Evolutionary conservation across 768 basidiomycete genomes (phyloP).

Genomic region (Lentinus brumalis): DNA sequence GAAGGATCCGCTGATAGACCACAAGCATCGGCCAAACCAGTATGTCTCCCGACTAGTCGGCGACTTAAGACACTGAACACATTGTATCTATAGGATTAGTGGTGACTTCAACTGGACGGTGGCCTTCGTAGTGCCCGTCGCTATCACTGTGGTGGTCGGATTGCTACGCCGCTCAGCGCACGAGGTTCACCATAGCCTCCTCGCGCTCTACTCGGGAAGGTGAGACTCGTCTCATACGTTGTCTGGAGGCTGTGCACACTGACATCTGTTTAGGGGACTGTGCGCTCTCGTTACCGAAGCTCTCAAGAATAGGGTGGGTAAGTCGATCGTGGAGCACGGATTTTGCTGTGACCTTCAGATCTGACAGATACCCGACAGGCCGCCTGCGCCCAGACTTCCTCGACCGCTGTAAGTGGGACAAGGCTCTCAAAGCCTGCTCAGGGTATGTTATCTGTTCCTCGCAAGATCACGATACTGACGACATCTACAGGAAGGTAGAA

Average conservation of each 20-base stretch:
- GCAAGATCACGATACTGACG: no score
- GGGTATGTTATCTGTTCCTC: constrained; percentile 41
- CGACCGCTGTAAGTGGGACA: constrained; percentile 63
- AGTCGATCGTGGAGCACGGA: constrained; percentile 4
- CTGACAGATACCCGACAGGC: constrained; percentile 24
- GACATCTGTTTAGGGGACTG: constrained; percentile 38
- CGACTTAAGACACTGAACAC: background rate
- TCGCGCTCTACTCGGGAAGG: constrained; percentile 49
- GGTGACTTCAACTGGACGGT: constrained; percentile 48
- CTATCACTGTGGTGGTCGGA: constrained; percentile 40
- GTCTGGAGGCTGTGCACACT: background rate
- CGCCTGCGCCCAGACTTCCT: constrained; percentile 70
- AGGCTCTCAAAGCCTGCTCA: constrained; percentile 47
- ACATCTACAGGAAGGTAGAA: constrained; percentile 31
- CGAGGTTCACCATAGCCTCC: constrained; percentile 58
- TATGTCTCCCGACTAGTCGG: constrained; percentile 22
- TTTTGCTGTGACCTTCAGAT: no score
- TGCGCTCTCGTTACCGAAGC: constrained; percentile 51
- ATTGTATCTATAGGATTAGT: constrained; percentile 44
- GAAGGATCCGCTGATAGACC: constrained; percentile 55
- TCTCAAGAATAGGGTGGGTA: constrained; percentile 62
- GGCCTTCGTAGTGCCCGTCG: constrained; percentile 49
- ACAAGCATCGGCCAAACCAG: constrained; percentile 54
- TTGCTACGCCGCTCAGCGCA: constrained; percentile 46
- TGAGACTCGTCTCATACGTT: constrained; percentile 11